Percentiles rank a stretch among this genome's conserved stretches.
Conservation (phyloP, 2,329 filamentous ascomycete species). For the Aspergillus uvarum region DNA sequence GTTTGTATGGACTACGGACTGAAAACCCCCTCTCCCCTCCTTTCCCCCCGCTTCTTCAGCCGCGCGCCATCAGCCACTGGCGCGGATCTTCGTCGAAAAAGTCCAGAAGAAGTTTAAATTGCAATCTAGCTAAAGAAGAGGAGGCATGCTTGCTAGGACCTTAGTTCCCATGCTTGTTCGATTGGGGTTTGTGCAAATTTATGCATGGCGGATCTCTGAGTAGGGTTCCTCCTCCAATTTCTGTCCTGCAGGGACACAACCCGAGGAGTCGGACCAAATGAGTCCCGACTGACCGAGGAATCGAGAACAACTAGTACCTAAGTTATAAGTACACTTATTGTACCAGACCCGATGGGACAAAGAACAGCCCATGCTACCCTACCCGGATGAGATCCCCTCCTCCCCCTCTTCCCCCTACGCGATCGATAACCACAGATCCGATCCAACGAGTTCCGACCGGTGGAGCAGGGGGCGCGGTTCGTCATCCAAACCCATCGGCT, state of each 20-base stretch:
- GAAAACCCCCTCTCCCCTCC: not conserved
- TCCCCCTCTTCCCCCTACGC: not conserved
- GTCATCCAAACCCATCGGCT: not conserved
- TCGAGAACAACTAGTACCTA: too few relatives aligned
- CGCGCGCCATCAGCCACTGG: constrained; percentile 13
- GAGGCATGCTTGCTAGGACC: not conserved
- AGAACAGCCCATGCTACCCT: not conserved
- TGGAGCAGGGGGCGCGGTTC: not conserved
- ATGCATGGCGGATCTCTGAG: not conserved
- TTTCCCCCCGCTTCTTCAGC: constrained; percentile 18
- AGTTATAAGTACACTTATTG: too few relatives aligned
- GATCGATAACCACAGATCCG: not conserved
- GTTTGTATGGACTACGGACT: not conserved
- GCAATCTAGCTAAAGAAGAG: not conserved
- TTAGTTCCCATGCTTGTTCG: not conserved
- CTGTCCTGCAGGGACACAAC: too few relatives aligned
- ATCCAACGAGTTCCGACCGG: not conserved
- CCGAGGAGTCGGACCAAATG: too few relatives aligned
- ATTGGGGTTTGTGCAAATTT: not conserved
- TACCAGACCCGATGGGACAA: too few relatives aligned
- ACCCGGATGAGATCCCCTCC: not conserved
- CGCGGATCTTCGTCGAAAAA: constrained; percentile 10
- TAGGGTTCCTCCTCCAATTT: too few relatives aligned
- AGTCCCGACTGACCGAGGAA: too few relatives aligned
- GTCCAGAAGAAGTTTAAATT: constrained; percentile 18